A percentile compares a stretch with the other conserved stretches of the same genome.
Evolutionary conservation across 1,139 yeast genomes (phyloP).

Genomic region (Blastobotrys ciferrii): DNA sequence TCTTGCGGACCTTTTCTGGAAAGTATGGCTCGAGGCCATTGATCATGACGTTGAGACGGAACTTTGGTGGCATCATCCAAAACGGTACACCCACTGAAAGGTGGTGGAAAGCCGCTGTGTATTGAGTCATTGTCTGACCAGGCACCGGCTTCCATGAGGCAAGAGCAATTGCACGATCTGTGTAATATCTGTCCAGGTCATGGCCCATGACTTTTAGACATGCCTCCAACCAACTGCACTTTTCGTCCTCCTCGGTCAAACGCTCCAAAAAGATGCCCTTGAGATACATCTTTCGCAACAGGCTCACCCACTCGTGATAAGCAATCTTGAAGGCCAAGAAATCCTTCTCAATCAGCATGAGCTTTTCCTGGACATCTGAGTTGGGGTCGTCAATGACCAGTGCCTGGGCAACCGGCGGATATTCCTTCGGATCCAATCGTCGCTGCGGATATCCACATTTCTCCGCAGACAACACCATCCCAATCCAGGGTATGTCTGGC

Average conservation of each 20-base stretch:
- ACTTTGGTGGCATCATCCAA: conserved; percentile 12
- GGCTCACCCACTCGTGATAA: conserved; percentile 1
- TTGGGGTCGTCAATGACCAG: conserved; percentile 4
- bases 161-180: conserved; percentile 3
- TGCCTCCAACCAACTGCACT: conserved; percentile 7
- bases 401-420: neutral
- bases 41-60: conserved; percentile 11
- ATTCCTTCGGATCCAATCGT: neutral
- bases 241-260: neutral
- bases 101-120: conserved; percentile 8
- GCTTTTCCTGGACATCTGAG: conserved; percentile 4
- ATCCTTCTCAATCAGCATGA: conserved; percentile 10
- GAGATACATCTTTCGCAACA: conserved; percentile 5
- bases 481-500: conserved; percentile 11
- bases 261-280: neutral
- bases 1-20: conserved; percentile 1
- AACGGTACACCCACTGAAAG: conserved; percentile 9
- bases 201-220: conserved; percentile 3
- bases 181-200: conserved; percentile 5
- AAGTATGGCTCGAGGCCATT: conserved; percentile 10
- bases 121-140: conserved; percentile 3
- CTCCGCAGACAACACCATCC: conserved; percentile 3
- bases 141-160: conserved; percentile 7
- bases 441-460: conserved; percentile 4
- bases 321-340: neutral